Conservation (phyloP, 331 rosid species). For the Rosa hybrid region DNA sequence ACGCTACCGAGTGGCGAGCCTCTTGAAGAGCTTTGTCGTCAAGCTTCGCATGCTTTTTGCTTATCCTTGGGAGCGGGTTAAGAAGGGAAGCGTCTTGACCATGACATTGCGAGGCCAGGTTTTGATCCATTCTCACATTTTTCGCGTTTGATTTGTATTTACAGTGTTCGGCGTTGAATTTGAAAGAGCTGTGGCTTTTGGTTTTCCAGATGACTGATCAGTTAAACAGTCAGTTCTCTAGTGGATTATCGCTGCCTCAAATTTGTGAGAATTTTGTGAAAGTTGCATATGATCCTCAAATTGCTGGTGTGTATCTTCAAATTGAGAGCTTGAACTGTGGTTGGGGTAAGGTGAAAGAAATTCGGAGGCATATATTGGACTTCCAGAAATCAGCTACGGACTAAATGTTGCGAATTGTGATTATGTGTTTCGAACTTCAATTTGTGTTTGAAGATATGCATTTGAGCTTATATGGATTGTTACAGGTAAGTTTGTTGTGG, state of each 20-base stretch:
- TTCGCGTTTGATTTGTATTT: background rate
- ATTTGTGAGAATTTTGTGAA: too few species aligned
- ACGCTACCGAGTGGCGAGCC: constrained; percentile 61
- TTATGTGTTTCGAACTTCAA: background rate
- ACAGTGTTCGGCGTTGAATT: background rate
- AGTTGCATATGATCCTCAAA: constrained; percentile 61
- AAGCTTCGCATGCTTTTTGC: constrained; percentile 34
- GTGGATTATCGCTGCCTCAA: background rate
- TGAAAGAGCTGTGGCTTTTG: background rate
- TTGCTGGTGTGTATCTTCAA: constrained; percentile 72
- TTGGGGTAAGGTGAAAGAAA: constrained; percentile 91
- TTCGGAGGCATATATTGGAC: constrained; percentile 72
- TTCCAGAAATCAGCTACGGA: constrained; percentile 81
- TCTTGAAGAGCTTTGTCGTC: constrained; percentile 55
- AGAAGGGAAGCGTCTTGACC: constrained; percentile 59
- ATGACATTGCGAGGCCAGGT: constrained; percentile 91
- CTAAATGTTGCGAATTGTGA: background rate
- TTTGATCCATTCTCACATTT: background rate
- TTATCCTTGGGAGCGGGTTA: too few species aligned
- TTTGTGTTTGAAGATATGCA: background rate
- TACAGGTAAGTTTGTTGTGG: constrained; percentile 82
- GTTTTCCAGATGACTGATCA: constrained; percentile 71
- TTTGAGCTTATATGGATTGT: constrained; percentile 27
- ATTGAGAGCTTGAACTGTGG: constrained; percentile 77
- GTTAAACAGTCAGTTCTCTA: constrained; percentile 67